These are phyloP conservation scores for Cyberlindnera nakhonratchasimensis DNA, from an alignment of 805 yeast species.

Conservation along the genomic window DNA sequence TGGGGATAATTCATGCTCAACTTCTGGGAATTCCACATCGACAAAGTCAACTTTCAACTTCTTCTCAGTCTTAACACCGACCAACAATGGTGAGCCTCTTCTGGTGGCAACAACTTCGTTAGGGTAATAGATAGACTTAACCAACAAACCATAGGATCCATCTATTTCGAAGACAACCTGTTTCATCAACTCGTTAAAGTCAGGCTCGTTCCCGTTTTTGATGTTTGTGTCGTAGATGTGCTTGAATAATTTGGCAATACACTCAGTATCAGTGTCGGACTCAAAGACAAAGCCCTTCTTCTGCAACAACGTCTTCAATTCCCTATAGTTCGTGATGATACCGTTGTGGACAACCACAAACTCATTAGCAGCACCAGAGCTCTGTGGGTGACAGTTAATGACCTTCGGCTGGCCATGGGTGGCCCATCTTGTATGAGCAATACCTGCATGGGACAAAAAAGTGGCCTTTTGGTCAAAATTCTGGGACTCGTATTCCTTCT, in stretches of 20 bases:
- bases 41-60: slow-evolving; percentile 96
- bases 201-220: slow-evolving; percentile 72
- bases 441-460: slow-evolving; percentile 86
- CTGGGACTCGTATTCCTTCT: slow-evolving; percentile 51
- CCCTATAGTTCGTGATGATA: slow-evolving; percentile 94
- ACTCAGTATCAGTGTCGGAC: slow-evolving; percentile 96
- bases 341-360: slow-evolving; percentile 96
- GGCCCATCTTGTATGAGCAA: slow-evolving; percentile 99
- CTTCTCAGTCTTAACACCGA: slow-evolving; percentile 95
- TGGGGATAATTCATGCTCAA: slow-evolving; percentile 29
- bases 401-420: slow-evolving; percentile 94
- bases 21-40: slow-evolving; percentile 88
- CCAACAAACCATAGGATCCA: slow-evolving; percentile 95
- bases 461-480: slow-evolving; percentile 57
- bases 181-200: slow-evolving; percentile 89
- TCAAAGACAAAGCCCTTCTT: slow-evolving; percentile 81
- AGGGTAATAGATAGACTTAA: slow-evolving; percentile 89
- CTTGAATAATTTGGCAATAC: slow-evolving; percentile 92
- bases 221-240: slow-evolving; percentile 78
- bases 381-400: slow-evolving; percentile 92
- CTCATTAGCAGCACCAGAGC: slow-evolving; percentile 79
- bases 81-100: slow-evolving; percentile 95
- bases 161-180: slow-evolving; percentile 89
- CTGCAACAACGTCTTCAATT: slow-evolving; percentile 74
- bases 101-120: slow-evolving; percentile 95